Percentiles rank a stretch among this genome's conserved stretches.
Evolutionary conservation across 169 alveolate genomes (phyloP).

Genomic region (Cryptosporidium viatorum): DNA sequence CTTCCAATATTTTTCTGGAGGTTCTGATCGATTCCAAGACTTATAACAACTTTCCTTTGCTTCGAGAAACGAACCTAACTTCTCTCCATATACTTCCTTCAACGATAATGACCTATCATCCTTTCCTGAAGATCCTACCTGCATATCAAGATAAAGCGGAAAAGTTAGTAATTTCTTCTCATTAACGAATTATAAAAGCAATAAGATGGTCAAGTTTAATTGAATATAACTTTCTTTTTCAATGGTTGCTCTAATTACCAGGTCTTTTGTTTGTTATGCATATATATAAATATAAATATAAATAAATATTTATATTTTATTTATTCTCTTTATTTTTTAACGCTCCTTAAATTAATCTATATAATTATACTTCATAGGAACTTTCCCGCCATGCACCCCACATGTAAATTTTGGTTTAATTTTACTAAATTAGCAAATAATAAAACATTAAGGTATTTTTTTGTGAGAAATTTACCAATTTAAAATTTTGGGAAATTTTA

Average conservation of each 20-base stretch:
- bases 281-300: too few relatives aligned
- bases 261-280: too few relatives aligned
- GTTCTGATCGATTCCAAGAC: constrained; percentile 11
- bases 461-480: background rate
- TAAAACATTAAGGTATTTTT: background rate
- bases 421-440: background rate
- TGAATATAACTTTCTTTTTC: background rate
- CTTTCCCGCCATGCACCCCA: constrained; percentile 55
- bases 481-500: too few relatives aligned
- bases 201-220: background rate
- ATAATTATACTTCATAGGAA: constrained; percentile 2
- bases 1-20: constrained; percentile 34
- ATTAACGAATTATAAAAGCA: background rate
- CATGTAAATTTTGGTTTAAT: constrained; percentile 12
- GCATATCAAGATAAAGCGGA: background rate
- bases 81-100: constrained; percentile 57
- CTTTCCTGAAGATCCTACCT: background rate
- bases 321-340: background rate
- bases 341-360: background rate
- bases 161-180: background rate
- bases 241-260: background rate
- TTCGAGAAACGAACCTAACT: constrained; percentile 36
- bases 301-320: background rate
- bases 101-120: constrained; percentile 31
- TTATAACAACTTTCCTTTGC: constrained; percentile 25